phyloP scores from a whole-genome alignment of 345 rosid species.

The Citrus hindsii region DNA sequence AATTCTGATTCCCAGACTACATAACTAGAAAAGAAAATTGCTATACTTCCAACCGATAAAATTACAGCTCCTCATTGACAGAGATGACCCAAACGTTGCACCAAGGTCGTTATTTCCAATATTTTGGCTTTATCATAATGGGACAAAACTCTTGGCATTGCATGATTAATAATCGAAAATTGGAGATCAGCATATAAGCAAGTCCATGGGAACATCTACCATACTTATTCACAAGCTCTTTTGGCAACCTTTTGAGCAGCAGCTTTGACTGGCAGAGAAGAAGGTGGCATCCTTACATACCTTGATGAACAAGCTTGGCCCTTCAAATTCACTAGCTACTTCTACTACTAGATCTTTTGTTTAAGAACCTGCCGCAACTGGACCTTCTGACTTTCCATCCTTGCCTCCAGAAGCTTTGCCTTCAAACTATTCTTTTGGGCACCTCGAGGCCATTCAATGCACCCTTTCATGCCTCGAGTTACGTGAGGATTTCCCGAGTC shows the following conservation, averaged over 20 bases:
- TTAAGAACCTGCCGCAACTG: conserved; percentile 85
- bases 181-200: background rate
- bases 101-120: conserved; percentile 3
- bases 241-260: conserved; percentile 4
- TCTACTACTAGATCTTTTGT: conserved; percentile 67
- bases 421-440: conserved; percentile 79
- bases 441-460: conserved; percentile 95
- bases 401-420: conserved; percentile 89
- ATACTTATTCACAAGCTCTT: conserved; percentile 13
- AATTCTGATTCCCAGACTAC: conserved; percentile 1
- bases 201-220: background rate
- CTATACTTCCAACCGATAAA: background rate
- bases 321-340: conserved; percentile 1
- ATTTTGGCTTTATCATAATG: background rate
- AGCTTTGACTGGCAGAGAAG: conserved; percentile 7
- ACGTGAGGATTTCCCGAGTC: conserved; percentile 67
- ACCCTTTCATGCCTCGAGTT: conserved; percentile 85
- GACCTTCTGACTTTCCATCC: conserved; percentile 77
- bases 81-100: background rate
- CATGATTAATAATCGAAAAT: conserved; percentile 3
- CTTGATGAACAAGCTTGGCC: conserved; percentile 8
- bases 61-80: background rate
- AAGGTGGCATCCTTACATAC: background rate
- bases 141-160: conserved; percentile 5
- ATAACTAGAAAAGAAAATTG: background rate